phyloP scores from a whole-genome alignment of 257 asterid species.

The Jasminum sambac region DNA sequence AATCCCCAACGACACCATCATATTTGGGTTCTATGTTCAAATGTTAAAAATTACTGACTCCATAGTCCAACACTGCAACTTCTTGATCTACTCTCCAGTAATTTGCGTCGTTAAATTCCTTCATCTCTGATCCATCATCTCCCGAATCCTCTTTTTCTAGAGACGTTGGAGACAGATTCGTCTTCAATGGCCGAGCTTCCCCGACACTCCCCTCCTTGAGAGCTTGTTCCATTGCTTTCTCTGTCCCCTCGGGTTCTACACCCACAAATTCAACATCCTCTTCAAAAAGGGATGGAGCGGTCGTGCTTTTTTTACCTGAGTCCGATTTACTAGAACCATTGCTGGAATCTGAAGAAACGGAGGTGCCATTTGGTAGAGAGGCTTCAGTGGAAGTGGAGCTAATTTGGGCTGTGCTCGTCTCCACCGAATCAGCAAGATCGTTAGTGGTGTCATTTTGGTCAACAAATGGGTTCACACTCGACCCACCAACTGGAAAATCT shows the following conservation, averaged over 20 bases:
- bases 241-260: constrained; percentile 80
- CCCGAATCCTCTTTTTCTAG: constrained; percentile 55
- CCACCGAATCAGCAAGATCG: constrained; percentile 29
- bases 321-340: constrained; percentile 41
- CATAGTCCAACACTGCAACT: constrained; percentile 64
- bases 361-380: constrained; percentile 4
- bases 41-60: constrained; percentile 3
- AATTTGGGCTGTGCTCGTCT: constrained; percentile 23
- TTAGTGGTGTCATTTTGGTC: constrained; percentile 36
- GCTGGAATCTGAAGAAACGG: constrained; percentile 35
- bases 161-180: constrained; percentile 43
- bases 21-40: constrained; percentile 20
- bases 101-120: constrained; percentile 81
- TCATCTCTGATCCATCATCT: constrained; percentile 51
- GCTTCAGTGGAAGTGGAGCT: constrained; percentile 41
- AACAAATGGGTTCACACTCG: constrained; percentile 71
- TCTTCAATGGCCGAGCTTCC: constrained; percentile 79
- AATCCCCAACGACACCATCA: constrained; percentile 18
- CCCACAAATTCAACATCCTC: constrained; percentile 97
- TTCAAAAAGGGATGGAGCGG: constrained; percentile 80
- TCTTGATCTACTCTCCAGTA: constrained; percentile 97
- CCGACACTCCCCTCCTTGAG: constrained; percentile 93
- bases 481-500: constrained; percentile 57
- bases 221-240: constrained; percentile 84
- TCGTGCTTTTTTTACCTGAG: constrained; percentile 36